phyloP scores from a whole-genome alignment of 129 eudicot genomes.

The Calendula officinalis region DNA sequence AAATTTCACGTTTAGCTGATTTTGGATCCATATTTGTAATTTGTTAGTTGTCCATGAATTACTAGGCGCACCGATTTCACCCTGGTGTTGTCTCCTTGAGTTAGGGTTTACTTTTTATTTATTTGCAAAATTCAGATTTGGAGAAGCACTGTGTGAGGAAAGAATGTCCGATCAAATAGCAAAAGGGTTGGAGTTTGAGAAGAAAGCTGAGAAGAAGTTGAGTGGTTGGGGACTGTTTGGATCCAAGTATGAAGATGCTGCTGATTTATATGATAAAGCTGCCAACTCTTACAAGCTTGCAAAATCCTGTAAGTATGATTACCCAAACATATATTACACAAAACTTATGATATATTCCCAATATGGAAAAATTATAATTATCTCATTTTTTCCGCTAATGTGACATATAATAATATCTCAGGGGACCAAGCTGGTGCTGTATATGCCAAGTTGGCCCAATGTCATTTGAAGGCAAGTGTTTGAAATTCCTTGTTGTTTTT shows the following conservation, averaged over 20 bases:
- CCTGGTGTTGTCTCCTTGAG: not conserved
- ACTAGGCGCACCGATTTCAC: not conserved
- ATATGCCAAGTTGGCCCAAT: conserved; percentile 78
- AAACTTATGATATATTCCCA: no score
- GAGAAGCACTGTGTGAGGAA: conserved; percentile 3
- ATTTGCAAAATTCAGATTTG: conserved; percentile 11
- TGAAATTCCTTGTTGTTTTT: not conserved
- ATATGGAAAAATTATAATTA: not conserved
- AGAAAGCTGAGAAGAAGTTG: conserved; percentile 84
- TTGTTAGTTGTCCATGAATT: not conserved
- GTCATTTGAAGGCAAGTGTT: conserved; percentile 65
- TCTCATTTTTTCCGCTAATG: conserved; percentile 5
- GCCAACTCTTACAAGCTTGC: conserved; percentile 84
- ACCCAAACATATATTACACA: conserved; percentile 11
- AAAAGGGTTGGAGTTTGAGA: conserved; percentile 62
- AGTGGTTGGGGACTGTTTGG: conserved; percentile 74
- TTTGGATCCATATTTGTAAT: not conserved
- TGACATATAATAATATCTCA: conserved; percentile 36
- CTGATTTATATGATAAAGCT: conserved; percentile 68
- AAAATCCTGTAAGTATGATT: conserved; percentile 57
- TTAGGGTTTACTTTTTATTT: not conserved
- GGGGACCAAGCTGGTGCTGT: conserved; percentile 97
- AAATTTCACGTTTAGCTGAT: not conserved
- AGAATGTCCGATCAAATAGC: conserved; percentile 68
- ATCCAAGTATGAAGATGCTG: conserved; percentile 78